Conservation (phyloP, 2,329 filamentous ascomycete genomes). For the Alternaria gansuensis region DNA sequence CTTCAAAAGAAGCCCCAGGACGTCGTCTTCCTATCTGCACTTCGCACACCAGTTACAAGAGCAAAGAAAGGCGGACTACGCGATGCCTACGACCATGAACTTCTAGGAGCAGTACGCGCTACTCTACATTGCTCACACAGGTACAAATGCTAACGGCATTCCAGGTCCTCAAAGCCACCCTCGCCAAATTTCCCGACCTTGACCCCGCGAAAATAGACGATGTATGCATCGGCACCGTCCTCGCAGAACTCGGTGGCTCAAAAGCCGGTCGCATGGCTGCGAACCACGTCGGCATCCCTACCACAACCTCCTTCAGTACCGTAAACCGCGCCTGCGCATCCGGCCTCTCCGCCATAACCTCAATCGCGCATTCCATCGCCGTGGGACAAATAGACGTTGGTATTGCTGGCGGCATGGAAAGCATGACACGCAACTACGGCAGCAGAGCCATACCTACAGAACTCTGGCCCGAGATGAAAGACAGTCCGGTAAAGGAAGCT, state of each 20-base stretch:
- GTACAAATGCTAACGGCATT: constrained; percentile 11
- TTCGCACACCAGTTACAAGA: constrained; percentile 86
- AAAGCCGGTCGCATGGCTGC: constrained; percentile 93
- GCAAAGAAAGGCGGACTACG: constrained; percentile 84
- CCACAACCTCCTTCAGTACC: constrained; percentile 79
- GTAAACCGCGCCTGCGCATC: constrained; percentile 88
- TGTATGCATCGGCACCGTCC: constrained; percentile 85
- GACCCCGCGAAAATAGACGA: constrained; percentile 77
- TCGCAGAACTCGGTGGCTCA: constrained; percentile 87
- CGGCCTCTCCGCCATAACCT: constrained; percentile 78
- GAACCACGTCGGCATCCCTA: constrained; percentile 80
- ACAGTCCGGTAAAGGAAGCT: constrained; percentile 72
- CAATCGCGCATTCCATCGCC: constrained; percentile 78
- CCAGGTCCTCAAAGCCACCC: constrained; percentile 69
- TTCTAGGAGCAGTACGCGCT: constrained; percentile 69
- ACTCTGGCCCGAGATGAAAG: constrained; percentile 76
- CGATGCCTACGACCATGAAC: constrained; percentile 89
- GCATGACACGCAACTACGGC: constrained; percentile 93
- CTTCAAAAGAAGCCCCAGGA: constrained; percentile 81
- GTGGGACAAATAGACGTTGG: constrained; percentile 75
- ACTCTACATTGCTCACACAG: constrained; percentile 52
- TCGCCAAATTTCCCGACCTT: constrained; percentile 76
- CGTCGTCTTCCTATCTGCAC: constrained; percentile 86
- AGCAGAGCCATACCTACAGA: constrained; percentile 82
- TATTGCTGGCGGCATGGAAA: constrained; percentile 92